A percentile compares a stretch with the other conserved stretches of the same genome.
Conservation (phyloP, 2,329 filamentous ascomycete species). For the Fusarium algeriense region DNA sequence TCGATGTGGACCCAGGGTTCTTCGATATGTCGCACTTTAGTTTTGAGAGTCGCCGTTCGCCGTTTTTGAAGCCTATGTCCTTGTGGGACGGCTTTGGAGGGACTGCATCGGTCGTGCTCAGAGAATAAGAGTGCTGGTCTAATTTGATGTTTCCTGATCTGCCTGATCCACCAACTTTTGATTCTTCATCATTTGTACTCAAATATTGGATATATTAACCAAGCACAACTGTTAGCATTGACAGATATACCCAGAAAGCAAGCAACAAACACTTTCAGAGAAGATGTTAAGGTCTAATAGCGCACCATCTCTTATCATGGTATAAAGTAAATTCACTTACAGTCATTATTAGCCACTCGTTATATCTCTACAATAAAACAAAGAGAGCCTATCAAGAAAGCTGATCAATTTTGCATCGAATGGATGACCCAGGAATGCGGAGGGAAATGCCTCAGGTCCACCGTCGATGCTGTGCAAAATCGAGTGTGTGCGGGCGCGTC, state of each 20-base stretch:
- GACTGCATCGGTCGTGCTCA: slow-evolving; percentile 24
- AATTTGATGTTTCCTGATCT: slow-evolving; percentile 21
- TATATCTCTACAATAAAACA: neutral
- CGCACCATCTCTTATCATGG: neutral
- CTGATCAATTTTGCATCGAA: slow-evolving; percentile 13
- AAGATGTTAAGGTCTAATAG: neutral
- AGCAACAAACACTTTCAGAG: neutral
- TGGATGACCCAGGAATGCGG: slow-evolving; percentile 41
- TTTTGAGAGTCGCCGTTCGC: slow-evolving; percentile 37
- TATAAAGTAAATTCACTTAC: neutral
- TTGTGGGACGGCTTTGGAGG: slow-evolving; percentile 25
- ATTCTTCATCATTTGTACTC: neutral
- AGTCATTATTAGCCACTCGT: neutral
- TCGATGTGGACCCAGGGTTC: slow-evolving; percentile 32
- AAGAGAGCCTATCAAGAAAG: slow-evolving; percentile 1
- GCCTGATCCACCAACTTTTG: slow-evolving; percentile 1
- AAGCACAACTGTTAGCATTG: neutral
- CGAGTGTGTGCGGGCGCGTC: slow-evolving; percentile 15
- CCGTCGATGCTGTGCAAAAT: slow-evolving; percentile 33
- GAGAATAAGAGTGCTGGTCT: slow-evolving; percentile 13
- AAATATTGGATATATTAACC: neutral
- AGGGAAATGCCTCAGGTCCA: slow-evolving; percentile 53
- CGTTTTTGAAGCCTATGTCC: slow-evolving; percentile 30
- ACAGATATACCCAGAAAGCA: neutral
- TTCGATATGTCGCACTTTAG: slow-evolving; percentile 27